A percentile compares a stretch with the other conserved stretches of the same genome.
phyloP scores from a whole-genome alignment of 495 filamentous ascomycete genomes.

The Aspergillus haitiensis region DNA sequence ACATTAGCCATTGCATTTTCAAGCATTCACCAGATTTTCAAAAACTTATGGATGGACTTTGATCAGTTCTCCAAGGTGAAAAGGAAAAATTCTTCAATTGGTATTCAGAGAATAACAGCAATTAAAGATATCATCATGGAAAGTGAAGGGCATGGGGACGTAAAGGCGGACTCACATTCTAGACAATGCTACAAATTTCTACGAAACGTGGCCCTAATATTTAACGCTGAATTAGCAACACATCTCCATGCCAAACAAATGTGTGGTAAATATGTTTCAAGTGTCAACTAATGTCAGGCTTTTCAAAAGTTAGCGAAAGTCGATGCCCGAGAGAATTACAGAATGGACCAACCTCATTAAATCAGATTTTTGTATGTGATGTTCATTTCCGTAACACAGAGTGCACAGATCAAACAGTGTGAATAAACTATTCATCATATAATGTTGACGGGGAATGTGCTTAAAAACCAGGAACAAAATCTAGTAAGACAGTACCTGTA shows the following conservation, averaged over 20 bases:
- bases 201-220: conserved; percentile 26
- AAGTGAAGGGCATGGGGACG: conserved; percentile 14
- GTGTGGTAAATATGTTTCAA: conserved; percentile 30
- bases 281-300: conserved; percentile 52
- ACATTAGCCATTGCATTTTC: conserved; percentile 25
- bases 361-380: conserved; percentile 92
- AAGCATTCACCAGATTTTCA: conserved; percentile 9
- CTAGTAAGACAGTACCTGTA: conserved; percentile 35
- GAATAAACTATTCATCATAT: conserved; percentile 84
- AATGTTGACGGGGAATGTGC: conserved; percentile 41
- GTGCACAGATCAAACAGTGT: conserved; percentile 91
- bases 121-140: conserved; percentile 71
- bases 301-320: conserved; percentile 41
- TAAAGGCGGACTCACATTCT: conserved; percentile 31
- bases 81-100: conserved; percentile 68
- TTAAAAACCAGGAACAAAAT: conserved; percentile 13
- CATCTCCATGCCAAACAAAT: conserved; percentile 28
- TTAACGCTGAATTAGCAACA: conserved; percentile 32
- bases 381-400: conserved; percentile 68
- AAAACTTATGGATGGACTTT: conserved; percentile 18
- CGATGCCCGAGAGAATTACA: background rate
- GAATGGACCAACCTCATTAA: conserved; percentile 82
- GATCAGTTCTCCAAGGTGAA: conserved; percentile 98
- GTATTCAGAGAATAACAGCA: conserved; percentile 79
- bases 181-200: conserved; percentile 8